phyloP scores from a whole-genome alignment of 345 rosid genomes.

The Xanthoceras sorbifolium region DNA sequence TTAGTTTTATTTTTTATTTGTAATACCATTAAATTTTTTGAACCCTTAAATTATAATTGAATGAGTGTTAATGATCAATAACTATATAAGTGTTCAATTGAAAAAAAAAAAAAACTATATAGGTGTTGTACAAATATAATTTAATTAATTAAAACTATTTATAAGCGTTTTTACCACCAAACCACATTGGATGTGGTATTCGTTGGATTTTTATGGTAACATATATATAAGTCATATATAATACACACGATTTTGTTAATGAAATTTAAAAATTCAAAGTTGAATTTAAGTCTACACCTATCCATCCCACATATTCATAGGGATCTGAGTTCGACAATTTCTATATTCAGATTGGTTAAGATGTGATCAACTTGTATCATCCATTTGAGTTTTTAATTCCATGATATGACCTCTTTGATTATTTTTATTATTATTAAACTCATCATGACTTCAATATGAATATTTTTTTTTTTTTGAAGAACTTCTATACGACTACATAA shows the following conservation, averaged over 20 bases:
- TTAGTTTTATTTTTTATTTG: neutral
- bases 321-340: slow-evolving; percentile 36
- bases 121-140: no score
- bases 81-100: no score
- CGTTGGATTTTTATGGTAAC: neutral
- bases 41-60: no score
- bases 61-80: no score
- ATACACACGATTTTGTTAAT: neutral
- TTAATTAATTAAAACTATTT: no score
- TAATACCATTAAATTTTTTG: no score
- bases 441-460: slow-evolving; percentile 35
- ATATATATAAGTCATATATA: neutral
- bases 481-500: no score
- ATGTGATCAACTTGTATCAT: slow-evolving; percentile 32
- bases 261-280: neutral
- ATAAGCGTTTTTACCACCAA: no score
- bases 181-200: no score
- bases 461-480: no score
- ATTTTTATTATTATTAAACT: slow-evolving; percentile 27
- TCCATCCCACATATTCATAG: neutral
- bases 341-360: neutral
- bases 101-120: no score
- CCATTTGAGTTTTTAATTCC: slow-evolving; percentile 23
- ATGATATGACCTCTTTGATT: slow-evolving; percentile 20
- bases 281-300: neutral